phyloP scores from a whole-genome alignment of 352 stramenopile genomes.

The Phytopythium mirpurense region DNA sequence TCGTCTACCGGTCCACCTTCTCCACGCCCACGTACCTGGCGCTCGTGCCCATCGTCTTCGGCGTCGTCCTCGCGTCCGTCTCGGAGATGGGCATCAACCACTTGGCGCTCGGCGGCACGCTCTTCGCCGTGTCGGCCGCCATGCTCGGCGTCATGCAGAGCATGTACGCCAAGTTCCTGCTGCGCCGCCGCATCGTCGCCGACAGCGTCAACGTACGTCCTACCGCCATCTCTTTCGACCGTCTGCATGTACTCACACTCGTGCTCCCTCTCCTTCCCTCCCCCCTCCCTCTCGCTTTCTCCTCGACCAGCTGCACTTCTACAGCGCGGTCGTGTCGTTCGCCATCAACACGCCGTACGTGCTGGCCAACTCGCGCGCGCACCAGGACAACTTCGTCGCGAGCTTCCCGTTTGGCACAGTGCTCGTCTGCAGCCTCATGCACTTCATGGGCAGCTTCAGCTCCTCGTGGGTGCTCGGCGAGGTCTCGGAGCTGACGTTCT shows the following conservation, averaged over 20 bases:
- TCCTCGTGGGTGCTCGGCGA: constrained; percentile 79
- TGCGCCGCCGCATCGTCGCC: constrained; percentile 66
- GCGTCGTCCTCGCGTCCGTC: constrained; percentile 76
- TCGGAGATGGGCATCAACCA: constrained; percentile 88
- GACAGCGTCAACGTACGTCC: constrained; percentile 80
- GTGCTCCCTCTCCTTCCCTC: too few species aligned
- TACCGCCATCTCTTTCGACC: too few species aligned
- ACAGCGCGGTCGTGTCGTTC: constrained; percentile 79
- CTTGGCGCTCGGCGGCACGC: constrained; percentile 52
- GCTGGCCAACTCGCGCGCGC: constrained; percentile 42
- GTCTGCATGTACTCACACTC: too few species aligned
- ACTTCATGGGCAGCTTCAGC: constrained; percentile 79
- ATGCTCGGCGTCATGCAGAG: constrained; percentile 82
- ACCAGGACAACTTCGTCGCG: constrained; percentile 49
- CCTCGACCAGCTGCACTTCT: constrained; percentile 72
- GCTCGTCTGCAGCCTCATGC: constrained; percentile 77
- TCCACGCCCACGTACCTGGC: constrained; percentile 68
- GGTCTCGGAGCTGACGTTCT: constrained; percentile 86
- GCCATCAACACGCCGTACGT: constrained; percentile 79
- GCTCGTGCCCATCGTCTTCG: constrained; percentile 77
- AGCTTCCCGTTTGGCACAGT: constrained; percentile 75
- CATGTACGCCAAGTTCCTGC: constrained; percentile 86
- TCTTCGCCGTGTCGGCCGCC: constrained; percentile 71
- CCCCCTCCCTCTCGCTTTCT: background rate
- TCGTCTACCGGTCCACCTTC: constrained; percentile 72